Evolutionary conservation across 148 eudicot species (phyloP), one percentile per base, ranked within the genome.

Genomic region (Rhododendron griersonianum): DNA sequence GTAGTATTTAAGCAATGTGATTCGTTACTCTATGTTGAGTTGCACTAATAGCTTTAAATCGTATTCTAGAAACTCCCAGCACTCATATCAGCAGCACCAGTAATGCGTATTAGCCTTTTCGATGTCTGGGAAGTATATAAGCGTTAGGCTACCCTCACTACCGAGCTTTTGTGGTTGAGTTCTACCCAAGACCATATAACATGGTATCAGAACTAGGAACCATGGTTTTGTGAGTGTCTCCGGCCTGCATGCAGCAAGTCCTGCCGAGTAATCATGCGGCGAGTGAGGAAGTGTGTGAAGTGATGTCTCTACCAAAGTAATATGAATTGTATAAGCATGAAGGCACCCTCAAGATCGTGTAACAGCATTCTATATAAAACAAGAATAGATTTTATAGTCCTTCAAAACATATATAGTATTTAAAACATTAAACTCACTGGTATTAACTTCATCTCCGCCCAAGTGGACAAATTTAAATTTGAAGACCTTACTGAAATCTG

Each of bases 381-480:
- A 19, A 69, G 5, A 69, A 19, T 69, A 39, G 18, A 19, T 21
- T 15, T 2, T 50, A 10, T 45, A 15, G 19, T 35, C 59, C 48
- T n/a, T 14, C 16, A 78, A 19, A 59, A 21, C 25, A 19, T 7
- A 6, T 14, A 7, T 59, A 59, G 65, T 59, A 78, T 21, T 1
- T 37, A 39, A 48, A 84, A 37, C 45, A 39, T 15, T 74, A 73
- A 75, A 89, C 95, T 91, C 84, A 95, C 99, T 89, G 78, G 99
- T 92, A 84, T 96, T 83, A 78, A 96, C 99, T 91, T 96, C 99
- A 85, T 96, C 99, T 35, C 99, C 99, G 91, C 99, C 98, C 89
- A 95, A 91, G 90, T 96, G 99, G 81, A 96, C 89, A 37, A 94
- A 95, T 82, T 87, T 93, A 81, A 89, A 96, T 84, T 92, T 94